Conservation (phyloP, 148 eudicot genomes). For the Silene latifolia region DNA sequence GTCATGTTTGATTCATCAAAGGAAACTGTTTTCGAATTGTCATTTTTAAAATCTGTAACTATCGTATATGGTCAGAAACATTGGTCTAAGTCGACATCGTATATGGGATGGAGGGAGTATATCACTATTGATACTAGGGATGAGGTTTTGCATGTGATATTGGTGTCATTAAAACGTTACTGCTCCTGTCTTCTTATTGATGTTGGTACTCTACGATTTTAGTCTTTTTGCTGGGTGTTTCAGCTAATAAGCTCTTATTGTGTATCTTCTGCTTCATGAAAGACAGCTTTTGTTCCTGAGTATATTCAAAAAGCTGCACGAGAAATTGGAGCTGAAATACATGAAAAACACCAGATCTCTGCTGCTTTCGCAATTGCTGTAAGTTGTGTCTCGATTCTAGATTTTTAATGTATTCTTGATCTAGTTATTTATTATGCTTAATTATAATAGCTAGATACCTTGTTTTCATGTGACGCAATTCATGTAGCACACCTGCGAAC, state of each 20-base stretch:
- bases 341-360: conserved; percentile 15
- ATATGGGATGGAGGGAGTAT: background rate
- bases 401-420: background rate
- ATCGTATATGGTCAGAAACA: background rate
- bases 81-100: background rate
- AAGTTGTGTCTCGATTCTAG: conserved; percentile 21
- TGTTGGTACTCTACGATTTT: background rate
- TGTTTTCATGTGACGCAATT: background rate
- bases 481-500: conserved; percentile 2
- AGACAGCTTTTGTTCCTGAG: conserved; percentile 25
- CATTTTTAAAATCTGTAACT: background rate
- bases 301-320: conserved; percentile 24
- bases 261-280: conserved; percentile 16
- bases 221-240: background rate
- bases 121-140: background rate
- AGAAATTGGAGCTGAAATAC: conserved; percentile 28
- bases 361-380: conserved; percentile 20
- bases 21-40: background rate
- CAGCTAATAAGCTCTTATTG: background rate
- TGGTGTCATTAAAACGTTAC: background rate
- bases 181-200: background rate
- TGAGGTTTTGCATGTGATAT: background rate
- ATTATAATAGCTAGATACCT: conserved; percentile 1
- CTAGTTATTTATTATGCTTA: background rate
- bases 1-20: background rate